Percentiles rank a stretch among this genome's conserved stretches.
Evolutionary conservation across 2,329 filamentous ascomycete species (phyloP).

Genomic region (Blastomyces percursus): DNA sequence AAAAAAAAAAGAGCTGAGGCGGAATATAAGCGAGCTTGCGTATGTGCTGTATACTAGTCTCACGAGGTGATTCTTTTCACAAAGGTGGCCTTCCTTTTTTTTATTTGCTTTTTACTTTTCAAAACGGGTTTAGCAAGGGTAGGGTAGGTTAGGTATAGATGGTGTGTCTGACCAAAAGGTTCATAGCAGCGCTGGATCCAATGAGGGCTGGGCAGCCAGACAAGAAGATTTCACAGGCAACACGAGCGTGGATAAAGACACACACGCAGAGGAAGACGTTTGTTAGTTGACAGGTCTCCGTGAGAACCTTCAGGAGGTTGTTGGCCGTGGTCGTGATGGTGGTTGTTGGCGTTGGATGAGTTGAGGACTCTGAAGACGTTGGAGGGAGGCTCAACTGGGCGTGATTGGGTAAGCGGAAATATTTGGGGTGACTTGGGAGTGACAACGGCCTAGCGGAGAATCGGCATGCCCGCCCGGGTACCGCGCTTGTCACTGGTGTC

Average conservation of each 20-base stretch:
- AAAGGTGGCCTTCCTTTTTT: not conserved
- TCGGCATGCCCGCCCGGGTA: not conserved
- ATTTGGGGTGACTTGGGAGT: not conserved
- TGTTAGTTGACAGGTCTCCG: not conserved
- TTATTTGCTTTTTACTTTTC: no score
- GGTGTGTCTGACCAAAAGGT: not conserved
- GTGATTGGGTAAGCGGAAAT: conserved; percentile 2
- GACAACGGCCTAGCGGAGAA: not conserved
- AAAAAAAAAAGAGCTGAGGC: no score
- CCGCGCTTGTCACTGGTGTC: not conserved
- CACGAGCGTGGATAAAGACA: not conserved
- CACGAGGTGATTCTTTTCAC: not conserved
- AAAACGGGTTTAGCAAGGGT: not conserved
- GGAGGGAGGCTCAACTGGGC: conserved; percentile 3
- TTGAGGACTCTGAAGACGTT: not conserved
- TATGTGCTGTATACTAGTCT: no score
- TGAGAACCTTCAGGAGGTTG: not conserved
- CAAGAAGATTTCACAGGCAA: not conserved
- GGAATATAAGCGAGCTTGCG: not conserved
- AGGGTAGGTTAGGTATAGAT: no score
- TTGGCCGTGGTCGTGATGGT: conserved; percentile 7
- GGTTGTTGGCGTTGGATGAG: not conserved
- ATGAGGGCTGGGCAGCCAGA: not conserved
- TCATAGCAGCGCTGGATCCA: not conserved
- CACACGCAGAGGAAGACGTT: not conserved